Conservation (phyloP, 2,329 filamentous ascomycete species). For the Fusarium sp. region DNA sequence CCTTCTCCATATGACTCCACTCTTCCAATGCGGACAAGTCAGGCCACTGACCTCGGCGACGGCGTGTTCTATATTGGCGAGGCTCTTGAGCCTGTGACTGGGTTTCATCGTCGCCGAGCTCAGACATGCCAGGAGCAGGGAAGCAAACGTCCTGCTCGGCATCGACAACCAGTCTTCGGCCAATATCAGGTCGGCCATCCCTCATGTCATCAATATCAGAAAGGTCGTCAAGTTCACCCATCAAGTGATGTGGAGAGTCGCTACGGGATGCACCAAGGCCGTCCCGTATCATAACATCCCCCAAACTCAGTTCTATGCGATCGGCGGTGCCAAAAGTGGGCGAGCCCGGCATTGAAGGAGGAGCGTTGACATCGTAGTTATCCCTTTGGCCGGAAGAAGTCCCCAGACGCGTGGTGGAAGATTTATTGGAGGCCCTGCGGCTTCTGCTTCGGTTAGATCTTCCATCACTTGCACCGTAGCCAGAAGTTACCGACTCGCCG, state of each 20-base stretch:
- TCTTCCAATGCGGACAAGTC: constrained; percentile 85
- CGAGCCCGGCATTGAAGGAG: constrained; percentile 72
- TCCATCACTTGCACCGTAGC: constrained; percentile 57
- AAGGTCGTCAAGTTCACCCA: constrained; percentile 46
- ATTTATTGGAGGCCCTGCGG: constrained; percentile 60
- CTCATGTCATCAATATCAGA: constrained; percentile 44
- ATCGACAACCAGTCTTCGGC: constrained; percentile 64
- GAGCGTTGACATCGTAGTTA: constrained; percentile 72
- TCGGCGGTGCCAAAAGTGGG: constrained; percentile 61
- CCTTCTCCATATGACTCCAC: constrained; percentile 91
- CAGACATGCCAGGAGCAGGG: constrained; percentile 75
- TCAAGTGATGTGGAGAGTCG: constrained; percentile 44
- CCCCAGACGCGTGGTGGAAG: constrained; percentile 57
- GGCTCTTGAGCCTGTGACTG: constrained; percentile 55
- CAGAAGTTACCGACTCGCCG: constrained; percentile 48
- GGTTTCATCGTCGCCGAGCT: constrained; percentile 80
- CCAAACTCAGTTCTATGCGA: constrained; percentile 65
- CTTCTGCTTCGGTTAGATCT: constrained; percentile 50
- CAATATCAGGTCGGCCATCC: constrained; percentile 45
- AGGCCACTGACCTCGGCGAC: constrained; percentile 81
- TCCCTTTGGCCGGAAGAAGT: constrained; percentile 51
- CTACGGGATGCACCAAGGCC: constrained; percentile 59
- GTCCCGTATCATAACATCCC: constrained; percentile 76
- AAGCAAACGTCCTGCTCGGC: constrained; percentile 94
- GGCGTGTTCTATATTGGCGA: constrained; percentile 54